Conservation (phyloP, 805 yeast genomes). For the Lipomyces orientalis region DNA sequence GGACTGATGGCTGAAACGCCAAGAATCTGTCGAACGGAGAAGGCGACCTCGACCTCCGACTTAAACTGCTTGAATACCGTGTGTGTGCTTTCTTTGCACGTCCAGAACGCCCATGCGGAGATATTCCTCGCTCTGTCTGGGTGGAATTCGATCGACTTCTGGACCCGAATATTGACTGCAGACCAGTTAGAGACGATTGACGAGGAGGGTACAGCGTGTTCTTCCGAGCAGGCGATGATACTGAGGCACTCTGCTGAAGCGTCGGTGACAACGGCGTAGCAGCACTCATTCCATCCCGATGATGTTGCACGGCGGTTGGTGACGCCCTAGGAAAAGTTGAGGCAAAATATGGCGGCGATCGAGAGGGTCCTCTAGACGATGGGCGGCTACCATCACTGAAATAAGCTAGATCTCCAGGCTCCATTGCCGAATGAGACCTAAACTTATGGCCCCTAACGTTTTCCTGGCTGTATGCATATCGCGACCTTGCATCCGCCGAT, state of each 20-base stretch:
- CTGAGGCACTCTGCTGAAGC: neutral
- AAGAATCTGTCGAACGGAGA: conserved; percentile 34
- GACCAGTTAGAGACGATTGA: neutral
- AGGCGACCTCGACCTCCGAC: conserved; percentile 26
- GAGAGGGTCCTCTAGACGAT: neutral
- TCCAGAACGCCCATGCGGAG: conserved; percentile 4
- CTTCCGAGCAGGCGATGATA: neutral
- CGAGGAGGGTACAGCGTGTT: neutral
- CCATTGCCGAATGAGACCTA: conserved; percentile 2
- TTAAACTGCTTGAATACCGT: conserved; percentile 5
- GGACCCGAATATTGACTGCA: conserved; percentile 1
- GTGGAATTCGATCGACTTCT: conserved; percentile 5
- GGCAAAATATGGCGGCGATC: neutral
- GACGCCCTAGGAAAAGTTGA: neutral
- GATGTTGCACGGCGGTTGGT: neutral
- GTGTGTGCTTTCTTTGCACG: neutral
- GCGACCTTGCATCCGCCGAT: neutral
- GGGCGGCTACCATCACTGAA: conserved; percentile 14
- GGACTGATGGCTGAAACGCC: conserved; percentile 29
- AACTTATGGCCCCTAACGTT: conserved; percentile 1
- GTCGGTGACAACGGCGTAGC: neutral
- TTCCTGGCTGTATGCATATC: neutral
- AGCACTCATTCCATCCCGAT: neutral
- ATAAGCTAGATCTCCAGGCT: conserved; percentile 9
- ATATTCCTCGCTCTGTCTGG: conserved; percentile 1